Base-by-base conservation (phyloP, 1,139 yeast genomes). In the Saccharomyces hybrid region DNA sequence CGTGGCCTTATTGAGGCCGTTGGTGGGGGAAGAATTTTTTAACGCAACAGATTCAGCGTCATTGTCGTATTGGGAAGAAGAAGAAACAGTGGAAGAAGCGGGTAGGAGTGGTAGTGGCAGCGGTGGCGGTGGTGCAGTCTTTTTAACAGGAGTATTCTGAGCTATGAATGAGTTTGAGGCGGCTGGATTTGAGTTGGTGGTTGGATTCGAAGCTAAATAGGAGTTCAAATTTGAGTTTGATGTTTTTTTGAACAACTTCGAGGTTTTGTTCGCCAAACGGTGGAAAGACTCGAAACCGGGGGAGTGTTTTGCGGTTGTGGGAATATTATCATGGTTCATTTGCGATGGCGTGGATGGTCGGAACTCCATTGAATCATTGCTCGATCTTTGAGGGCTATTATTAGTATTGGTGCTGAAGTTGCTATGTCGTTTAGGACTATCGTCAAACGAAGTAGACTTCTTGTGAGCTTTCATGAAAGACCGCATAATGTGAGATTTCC, bases 401-500 rank as follows among this genome's bases (percentile, higher is more conserved):
- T 59, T 59, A 25, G 50, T 31, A 49, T 58, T 59, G 23, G 50
- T 47, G 44, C 49, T 28, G 47, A 42, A 20, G 59, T 48, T 47
- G 56, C 9, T 59, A 50, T 44, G 56, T 58, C 14, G 38, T 32
- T 54, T 53, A 3, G 67, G 64, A 32, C 62, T 59, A 27, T 62
- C 62, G 25, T 66, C 69, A 25, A 71, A 60, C 3, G 74, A 68
- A 23, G 64, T 69, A 5, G 70, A 64, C 51, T 68, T 64, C 46
- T 68, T 64, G 55, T 72, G 74, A 6, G 75, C 63, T 53, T 70
- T 71, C 48, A 72, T 73, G 58, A 73, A 71, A 1, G 75, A 69
- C 48, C 72, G 63, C 75, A 72, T 72, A 32, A 32, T 11, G 38
- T 2, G 4, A 32, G 14, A 3, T 32, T 32, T 13, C 38, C 38